Base-by-base conservation (phyloP, 352 stramenopile species). In the Phytopythium litorale region DNA sequence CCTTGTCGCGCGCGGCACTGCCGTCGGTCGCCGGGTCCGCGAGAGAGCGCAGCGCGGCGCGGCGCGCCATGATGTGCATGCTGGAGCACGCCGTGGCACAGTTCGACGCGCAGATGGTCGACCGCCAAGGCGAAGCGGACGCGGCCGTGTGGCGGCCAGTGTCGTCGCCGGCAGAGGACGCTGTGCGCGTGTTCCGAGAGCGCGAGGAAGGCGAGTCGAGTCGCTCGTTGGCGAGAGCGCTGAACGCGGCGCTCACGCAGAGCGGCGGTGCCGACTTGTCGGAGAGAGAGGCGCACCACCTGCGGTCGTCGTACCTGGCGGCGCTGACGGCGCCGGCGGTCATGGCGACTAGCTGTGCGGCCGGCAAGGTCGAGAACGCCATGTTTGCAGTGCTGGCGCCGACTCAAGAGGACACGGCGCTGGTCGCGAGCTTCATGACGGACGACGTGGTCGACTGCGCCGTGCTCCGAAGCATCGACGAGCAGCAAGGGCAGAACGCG, bases 341-440 rank as follows among this genome's bases (percentile, higher is more conserved):
- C 63, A 62, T 84, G 55, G 60, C 71, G 38, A 72, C 70, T 8
- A 74, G 76, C 53, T 66, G 73, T 15, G 42, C 60, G 4, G 64
- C 68, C 12, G 76, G 76, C 7, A 70, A 71, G 35, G 61, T 82
- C 33, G 73, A 85, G 37, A 75, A 71, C 43, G 62, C 66, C 50
- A 78, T 84, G 72, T 71, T 77, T 42, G 71, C 65, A 11, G 46
- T 84, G 0, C 52, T 74, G 1, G 66, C 70, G n/a, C 55, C 67
- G 1, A 71, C 67, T 7, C 68, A 85, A 35, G 62, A 79, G n/a
- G 76, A 85, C n/a, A 67, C 81, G n/a, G 73, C 76, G 23, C 62
- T 85, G n/a, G 67, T 80, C 30, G 61, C 81, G 51, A 60, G 67
- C 23, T 73, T 74, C 19, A 71, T 84, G 58, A 68, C 77, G 62